phyloP scores from a whole-genome alignment of 306 rosid genomes.

The Herpetospermum pedunculosum region DNA sequence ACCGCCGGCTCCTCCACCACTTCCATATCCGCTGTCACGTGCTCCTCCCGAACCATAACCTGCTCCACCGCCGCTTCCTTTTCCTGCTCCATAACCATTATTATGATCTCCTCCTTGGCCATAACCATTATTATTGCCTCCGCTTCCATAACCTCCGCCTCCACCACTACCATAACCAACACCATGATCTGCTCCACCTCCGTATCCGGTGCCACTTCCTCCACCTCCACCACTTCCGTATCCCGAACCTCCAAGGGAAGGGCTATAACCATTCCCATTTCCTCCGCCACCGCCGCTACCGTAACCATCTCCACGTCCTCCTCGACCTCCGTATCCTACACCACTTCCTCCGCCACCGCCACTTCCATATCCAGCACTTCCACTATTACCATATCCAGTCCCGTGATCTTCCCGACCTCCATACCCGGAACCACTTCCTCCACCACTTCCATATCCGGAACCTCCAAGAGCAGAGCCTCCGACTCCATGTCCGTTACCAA shows the following conservation, averaged over 20 bases:
- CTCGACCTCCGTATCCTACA: neutral
- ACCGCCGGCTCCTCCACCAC: constrained; percentile 19
- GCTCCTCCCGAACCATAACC: too few relatives aligned
- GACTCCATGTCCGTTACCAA: constrained; percentile 19
- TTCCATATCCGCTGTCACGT: constrained; percentile 29
- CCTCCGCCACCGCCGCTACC: neutral
- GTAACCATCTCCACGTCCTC: neutral
- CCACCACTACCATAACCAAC: constrained; percentile 4
- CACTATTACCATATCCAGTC: too few relatives aligned
- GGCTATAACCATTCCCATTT: neutral
- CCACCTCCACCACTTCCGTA: neutral
- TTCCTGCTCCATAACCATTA: neutral
- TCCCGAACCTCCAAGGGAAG: constrained; percentile 12
- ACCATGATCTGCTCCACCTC: neutral
- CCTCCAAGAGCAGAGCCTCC: constrained; percentile 26
- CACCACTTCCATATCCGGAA: constrained; percentile 16
- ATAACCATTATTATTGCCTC: neutral
- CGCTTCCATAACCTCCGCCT: too few relatives aligned
- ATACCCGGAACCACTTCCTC: neutral
- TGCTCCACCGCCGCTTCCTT: too few relatives aligned
- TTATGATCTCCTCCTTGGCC: too few relatives aligned
- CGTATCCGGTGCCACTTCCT: constrained; percentile 6
- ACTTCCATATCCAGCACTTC: neutral
- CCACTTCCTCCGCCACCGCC: too few relatives aligned
- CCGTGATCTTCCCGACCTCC: neutral